Base-by-base conservation (phyloP, 768 basidiomycete species). In the Hypsizygus marmoreus region DNA sequence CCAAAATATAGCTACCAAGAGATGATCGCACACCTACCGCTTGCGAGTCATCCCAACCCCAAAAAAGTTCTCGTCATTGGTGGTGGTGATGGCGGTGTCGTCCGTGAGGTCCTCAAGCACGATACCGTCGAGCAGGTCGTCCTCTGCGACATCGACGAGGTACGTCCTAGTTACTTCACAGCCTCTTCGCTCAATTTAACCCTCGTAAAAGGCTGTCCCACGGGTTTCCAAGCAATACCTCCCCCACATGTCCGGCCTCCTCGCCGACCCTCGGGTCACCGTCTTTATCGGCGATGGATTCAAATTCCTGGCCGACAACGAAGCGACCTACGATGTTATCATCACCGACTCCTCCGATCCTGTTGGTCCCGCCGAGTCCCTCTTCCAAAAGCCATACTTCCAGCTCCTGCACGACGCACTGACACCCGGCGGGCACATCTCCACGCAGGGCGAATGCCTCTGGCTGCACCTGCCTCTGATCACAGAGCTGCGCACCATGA, bases 321-420 rank as follows among this genome's bases (percentile, higher is more conserved):
- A 86, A 56, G 73, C 82, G 38, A 83, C 83, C 40, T 97, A 95
- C 82, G 95, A 99, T 63, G 91, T 90, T 49, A 98, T 99, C 74
- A 90, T 99, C 72, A 99, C 95, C 51, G 95, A 99, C 67, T 97
- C 95, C 14, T 97, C 94, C 16, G 95, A 98, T 68, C 95, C 95
- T 29, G 92, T 97, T 44, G 95, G 95, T 32, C 95, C 95, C 32
- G 95, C 95, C 34, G 87, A 84, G 34, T 80, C 88, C 17, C 87
- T 98, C 53, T 98, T 99, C 80, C 81, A 98, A 70, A 89, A 94
- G 66, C 90, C 94, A 2, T 99, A 97, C 81, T 99, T 97, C 77
- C 80, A 91, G 66, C 84, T 98, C 26, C 79, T 99, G 46, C 82
- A 93, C 64, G 87, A 94, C 58, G 91, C 95, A 0, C 81, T 99